phyloP scores from a whole-genome alignment of 306 rosid genomes.

The Cicer judaicum region DNA sequence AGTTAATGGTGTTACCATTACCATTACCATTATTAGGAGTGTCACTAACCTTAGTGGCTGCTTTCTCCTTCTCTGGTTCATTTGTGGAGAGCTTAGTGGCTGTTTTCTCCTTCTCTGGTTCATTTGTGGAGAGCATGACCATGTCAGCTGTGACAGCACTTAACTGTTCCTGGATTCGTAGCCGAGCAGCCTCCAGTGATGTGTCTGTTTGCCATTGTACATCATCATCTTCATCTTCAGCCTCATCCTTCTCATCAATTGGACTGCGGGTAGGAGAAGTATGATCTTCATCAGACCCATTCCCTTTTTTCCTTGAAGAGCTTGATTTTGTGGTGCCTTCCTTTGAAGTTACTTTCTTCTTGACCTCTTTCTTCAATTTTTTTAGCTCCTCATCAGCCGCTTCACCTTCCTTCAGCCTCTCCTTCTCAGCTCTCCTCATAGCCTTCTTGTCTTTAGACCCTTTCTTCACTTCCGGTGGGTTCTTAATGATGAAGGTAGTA shows the following conservation, averaged over 20 bases:
- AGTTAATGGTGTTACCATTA: conserved; percentile 45
- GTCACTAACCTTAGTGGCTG: conserved; percentile 28
- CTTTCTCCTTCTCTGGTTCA: conserved; percentile 53
- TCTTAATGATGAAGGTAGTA: conserved; percentile 67
- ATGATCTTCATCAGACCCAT: conserved; percentile 68
- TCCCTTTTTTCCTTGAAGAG: conserved; percentile 59
- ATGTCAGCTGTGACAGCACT: conserved; percentile 71
- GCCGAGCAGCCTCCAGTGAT: conserved; percentile 65
- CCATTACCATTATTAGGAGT: conserved; percentile 45
- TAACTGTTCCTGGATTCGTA: conserved; percentile 64
- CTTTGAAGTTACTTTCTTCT: conserved; percentile 61
- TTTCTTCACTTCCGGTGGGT: conserved; percentile 69
- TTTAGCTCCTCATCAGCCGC: conserved; percentile 67
- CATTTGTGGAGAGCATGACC: conserved; percentile 68
- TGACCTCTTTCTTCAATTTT: conserved; percentile 62
- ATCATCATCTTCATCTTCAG: conserved; percentile 48
- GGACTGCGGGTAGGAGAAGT: conserved; percentile 57
- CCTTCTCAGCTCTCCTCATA: conserved; percentile 77
- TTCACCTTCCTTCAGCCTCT: conserved; percentile 71
- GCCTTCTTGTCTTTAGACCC: conserved; percentile 72
- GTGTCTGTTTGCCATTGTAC: conserved; percentile 73
- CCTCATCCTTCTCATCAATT: conserved; percentile 49
- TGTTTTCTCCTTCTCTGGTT: conserved; percentile 50
- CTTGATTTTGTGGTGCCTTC: conserved; percentile 48
- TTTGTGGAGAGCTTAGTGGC: conserved; percentile 50